Conservation (phyloP, 345 rosid genomes). For the Citropsis articulata region DNA sequence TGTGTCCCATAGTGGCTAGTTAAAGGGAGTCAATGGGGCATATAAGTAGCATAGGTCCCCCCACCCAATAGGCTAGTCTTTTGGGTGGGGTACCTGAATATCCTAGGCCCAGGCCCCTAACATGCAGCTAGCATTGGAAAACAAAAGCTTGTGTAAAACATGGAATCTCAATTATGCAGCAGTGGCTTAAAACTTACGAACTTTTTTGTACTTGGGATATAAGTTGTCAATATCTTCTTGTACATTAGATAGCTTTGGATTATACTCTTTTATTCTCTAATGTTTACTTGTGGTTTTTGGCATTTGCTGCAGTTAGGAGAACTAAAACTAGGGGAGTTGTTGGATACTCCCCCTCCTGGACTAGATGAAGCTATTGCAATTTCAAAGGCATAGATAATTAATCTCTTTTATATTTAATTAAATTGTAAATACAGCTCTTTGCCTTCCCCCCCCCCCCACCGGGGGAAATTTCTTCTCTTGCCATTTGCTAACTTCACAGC, state of each 20-base stretch:
- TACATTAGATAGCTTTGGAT: background rate
- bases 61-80: no score
- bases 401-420: background rate
- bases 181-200: background rate
- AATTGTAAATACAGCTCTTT: background rate
- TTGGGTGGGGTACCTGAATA: no score
- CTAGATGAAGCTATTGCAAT: constrained; percentile 70
- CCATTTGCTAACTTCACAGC: constrained; percentile 4
- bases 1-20: no score
- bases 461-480: background rate
- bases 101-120: no score
- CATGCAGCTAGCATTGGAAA: background rate
- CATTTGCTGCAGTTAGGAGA: constrained; percentile 51
- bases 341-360: constrained; percentile 76
- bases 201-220: background rate
- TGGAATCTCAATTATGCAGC: background rate
- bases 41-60: no score
- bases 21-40: no score
- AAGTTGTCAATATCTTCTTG: background rate
- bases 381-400: constrained; percentile 52
- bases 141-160: background rate
- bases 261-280: background rate
- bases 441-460: background rate
- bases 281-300: background rate
- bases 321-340: constrained; percentile 65